Base-by-base conservation (phyloP, 1,284 basidiomycete species). In the Chondrostereum purpureum region DNA sequence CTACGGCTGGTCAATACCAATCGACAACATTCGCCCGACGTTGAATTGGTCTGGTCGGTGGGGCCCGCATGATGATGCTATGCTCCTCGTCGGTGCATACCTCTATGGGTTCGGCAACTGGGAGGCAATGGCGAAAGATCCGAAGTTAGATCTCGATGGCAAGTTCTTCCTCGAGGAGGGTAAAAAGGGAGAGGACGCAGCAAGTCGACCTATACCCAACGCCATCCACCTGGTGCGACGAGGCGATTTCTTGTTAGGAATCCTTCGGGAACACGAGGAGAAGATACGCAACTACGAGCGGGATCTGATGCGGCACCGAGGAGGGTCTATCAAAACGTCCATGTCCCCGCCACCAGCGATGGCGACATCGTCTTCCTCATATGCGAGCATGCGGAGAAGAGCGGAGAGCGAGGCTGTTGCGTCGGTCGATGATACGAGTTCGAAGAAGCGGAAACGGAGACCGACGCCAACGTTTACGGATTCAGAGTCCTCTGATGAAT, bases 151-250 rank as follows among this genome's bases (percentile, higher is more conserved):
- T 3, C 76, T 99, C 14, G 77, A 83, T 2, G 92, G 88, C 63
- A 96, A 95, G 62, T 95, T 99, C 69, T 99, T 98, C 80, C 75
- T 99, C 37, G 96, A 98, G 60, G 94, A 97, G 61, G 89, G 85
- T 57, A 95, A 95, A 66, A 95, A 95, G 65, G 82, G 82, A 42
- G 80, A 91, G 70, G 81, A 89, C 57, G 67, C 83, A 33, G 75
- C 85, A 16, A 83, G 77, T 54, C 80, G 87, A 56, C 88, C 87
- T 5, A 94, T 95, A 54, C 94, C 94, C 13, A 94, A 92, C 55
- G 91, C 93, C 16, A 95, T 99, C 50, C 96, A 99, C 65, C 85
- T 99, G 35, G 95, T 97, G 35, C 88, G 96, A 40, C 81, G 96
- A 45, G 94, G 93, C 23, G 96, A 99, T 66, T 99, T 95, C 67